Evolutionary conservation across 2,329 filamentous ascomycete genomes (phyloP), one percentile per base, ranked within the genome.

Genomic region (Lasiodiplodia sp.): DNA sequence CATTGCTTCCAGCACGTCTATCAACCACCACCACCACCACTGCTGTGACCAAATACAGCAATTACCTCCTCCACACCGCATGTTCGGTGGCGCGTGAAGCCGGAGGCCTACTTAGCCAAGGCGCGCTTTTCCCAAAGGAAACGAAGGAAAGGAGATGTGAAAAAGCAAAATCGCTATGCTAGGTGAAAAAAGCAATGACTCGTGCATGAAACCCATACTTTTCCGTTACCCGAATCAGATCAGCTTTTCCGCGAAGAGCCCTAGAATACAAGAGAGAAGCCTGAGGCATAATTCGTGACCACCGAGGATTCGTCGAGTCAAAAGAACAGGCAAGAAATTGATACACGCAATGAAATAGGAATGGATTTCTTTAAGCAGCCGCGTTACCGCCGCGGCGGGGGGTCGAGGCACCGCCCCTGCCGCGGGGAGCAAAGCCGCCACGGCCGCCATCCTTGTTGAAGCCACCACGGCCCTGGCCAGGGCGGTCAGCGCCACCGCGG

Each of bases 391-490:
- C 86, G 71, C 91, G 90, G 72, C 91, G 88, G 68, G 88, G 87
- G 64, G 67, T 67, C 12, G 74, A 69, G 23, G 75, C 73, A 34
- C 69, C 69, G 52, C 77, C 75, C 28, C 75, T 67, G 40, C 76
- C 75, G 53, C 76, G 71, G 25, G 88, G 83, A 75, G 86, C 83
- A 73, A 88, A 88, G 68, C 88, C 87, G 71, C 92, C 91, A 74
- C 92, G 89, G 56, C 89, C 89, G 71, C 91, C 85, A 69, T 91
- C 90, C 67, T 90, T 87, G 69, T 86, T 84, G 82, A 91, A 94
- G 77, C 88, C 90, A 70, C 91, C 90, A 69, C 91, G 89, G 73
- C 88, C 84, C 78, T 91, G 89, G 78, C 87, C 86, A 71, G 87
- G 80, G 34, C 74, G 73, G 51, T 85, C 85, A 77, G 88, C 89